Evolutionary conservation across 2,329 filamentous ascomycete species (phyloP).

Genomic region (Nannizziopsis barbatae): DNA sequence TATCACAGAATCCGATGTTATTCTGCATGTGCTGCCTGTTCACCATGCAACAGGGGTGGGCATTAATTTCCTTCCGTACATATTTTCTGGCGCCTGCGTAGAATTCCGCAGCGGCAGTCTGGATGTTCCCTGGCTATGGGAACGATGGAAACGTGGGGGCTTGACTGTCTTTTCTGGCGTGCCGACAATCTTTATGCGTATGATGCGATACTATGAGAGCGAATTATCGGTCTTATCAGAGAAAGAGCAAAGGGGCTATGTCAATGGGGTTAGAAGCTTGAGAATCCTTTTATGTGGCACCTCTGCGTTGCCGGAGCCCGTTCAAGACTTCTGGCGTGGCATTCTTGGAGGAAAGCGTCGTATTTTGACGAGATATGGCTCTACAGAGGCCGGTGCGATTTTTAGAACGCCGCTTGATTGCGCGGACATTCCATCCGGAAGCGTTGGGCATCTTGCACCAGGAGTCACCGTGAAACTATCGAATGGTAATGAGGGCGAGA

Average conservation of each 20-base stretch:
- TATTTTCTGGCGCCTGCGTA: conserved; percentile 13
- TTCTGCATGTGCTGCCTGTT: conserved; percentile 23
- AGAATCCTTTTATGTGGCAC: conserved; percentile 13
- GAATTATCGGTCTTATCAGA: conserved; percentile 5
- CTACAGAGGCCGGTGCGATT: conserved; percentile 33
- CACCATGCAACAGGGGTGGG: conserved; percentile 13
- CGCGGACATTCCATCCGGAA: conserved; percentile 19
- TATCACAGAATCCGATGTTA: conserved; percentile 22
- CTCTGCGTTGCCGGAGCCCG: conserved; percentile 11
- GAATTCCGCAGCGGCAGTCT: conserved; percentile 14
- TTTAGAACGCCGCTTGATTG: conserved; percentile 27
- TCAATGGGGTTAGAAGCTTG: conserved; percentile 10
- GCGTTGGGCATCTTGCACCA: conserved; percentile 26
- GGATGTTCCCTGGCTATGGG: conserved; percentile 12
- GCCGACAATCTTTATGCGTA: conserved; percentile 14
- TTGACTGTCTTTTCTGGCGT: conserved; percentile 13
- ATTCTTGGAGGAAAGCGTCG: conserved; percentile 15
- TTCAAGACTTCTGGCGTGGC: conserved; percentile 13
- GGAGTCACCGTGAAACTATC: conserved; percentile 31
- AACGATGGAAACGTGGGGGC: conserved; percentile 12
- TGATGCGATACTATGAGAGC: conserved; percentile 16
- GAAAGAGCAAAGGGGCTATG: conserved; percentile 7
- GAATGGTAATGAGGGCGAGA: conserved; percentile 21
- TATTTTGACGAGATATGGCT: conserved; percentile 26
- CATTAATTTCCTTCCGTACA: conserved; percentile 17